Conservation (phyloP, 768 basidiomycete genomes). For the Tylopilus sp. region DNA sequence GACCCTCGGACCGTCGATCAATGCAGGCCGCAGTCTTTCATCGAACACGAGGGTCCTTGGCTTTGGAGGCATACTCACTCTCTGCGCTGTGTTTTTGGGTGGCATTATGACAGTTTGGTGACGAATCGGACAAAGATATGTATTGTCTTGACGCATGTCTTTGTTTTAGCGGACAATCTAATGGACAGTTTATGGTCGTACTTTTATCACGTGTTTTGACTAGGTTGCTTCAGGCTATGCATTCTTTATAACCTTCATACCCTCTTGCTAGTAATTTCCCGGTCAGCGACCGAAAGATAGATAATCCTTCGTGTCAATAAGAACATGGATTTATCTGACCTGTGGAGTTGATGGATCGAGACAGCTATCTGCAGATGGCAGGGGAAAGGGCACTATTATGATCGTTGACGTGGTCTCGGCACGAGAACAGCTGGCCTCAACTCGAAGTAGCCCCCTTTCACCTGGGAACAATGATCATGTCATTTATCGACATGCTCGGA, state of each 20-base stretch:
- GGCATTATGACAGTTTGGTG: conserved; percentile 22
- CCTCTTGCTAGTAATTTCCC: not conserved
- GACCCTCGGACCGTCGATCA: conserved; percentile 22
- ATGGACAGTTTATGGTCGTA: not conserved
- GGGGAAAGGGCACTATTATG: no score
- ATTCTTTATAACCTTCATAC: not conserved
- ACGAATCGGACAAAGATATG: not conserved
- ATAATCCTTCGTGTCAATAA: no score
- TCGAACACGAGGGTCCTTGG: conserved; percentile 7
- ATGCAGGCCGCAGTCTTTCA: conserved; percentile 10
- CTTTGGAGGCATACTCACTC: conserved; percentile 8
- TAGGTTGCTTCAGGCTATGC: not conserved
- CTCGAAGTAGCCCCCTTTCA: no score
- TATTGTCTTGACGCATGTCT: not conserved
- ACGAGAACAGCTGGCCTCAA: no score
- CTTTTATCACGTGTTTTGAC: not conserved
- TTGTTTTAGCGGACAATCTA: not conserved
- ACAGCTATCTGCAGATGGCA: no score
- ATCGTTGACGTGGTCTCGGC: no score
- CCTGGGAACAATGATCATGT: no score
- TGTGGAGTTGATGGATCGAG: no score
- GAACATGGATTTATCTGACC: no score
- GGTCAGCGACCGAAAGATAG: not conserved
- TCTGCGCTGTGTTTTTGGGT: conserved; percentile 23
- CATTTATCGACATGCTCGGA: no score